phyloP scores from a whole-genome alignment of 169 alveolate species.

The Cryptosporidium felis region DNA sequence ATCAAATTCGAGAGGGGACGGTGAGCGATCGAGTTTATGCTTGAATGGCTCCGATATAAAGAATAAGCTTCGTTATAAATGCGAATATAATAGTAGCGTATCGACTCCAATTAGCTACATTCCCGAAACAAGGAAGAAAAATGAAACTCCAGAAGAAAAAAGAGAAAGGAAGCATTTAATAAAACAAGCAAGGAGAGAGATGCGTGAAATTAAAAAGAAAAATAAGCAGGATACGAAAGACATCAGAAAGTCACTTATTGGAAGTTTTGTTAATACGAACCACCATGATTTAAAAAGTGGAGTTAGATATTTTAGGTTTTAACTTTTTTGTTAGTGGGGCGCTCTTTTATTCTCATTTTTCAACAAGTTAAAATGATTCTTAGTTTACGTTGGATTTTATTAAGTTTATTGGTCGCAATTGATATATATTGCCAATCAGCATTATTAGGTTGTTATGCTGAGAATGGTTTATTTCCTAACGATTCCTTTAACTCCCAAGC shows the following conservation, averaged over 20 bases:
- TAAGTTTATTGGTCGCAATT: constrained; percentile 50
- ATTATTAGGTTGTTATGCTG: constrained; percentile 28
- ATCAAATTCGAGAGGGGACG: not conserved
- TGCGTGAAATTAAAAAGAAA: constrained; percentile 81
- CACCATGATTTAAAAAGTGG: constrained; percentile 48
- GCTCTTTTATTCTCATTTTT: not conserved
- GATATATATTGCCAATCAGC: constrained; percentile 57
- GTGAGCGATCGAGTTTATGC: too few species aligned
- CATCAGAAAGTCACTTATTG: constrained; percentile 1
- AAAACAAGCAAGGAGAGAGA: constrained; percentile 81
- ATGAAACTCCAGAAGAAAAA: constrained; percentile 84
- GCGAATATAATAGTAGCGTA: too few species aligned
- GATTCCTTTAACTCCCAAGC: not conserved
- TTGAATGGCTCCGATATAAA: not conserved
- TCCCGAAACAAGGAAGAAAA: constrained; percentile 74
- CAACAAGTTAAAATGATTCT: constrained; percentile 21
- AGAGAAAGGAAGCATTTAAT: constrained; percentile 81
- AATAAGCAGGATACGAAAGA: constrained; percentile 73
- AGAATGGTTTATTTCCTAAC: constrained; percentile 1
- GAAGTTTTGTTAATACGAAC: not conserved
- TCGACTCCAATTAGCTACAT: not conserved
- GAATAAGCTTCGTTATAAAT: too few species aligned
- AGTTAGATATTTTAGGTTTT: constrained; percentile 33
- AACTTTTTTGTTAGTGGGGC: not conserved
- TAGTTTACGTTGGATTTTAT: constrained; percentile 46